A percentile compares a stretch with the other conserved stretches of the same genome.
These are phyloP conservation scores for Coprinellus aureogranulatus DNA, from an alignment of 768 basidiomycete genomes.

Conservation along the genomic window DNA sequence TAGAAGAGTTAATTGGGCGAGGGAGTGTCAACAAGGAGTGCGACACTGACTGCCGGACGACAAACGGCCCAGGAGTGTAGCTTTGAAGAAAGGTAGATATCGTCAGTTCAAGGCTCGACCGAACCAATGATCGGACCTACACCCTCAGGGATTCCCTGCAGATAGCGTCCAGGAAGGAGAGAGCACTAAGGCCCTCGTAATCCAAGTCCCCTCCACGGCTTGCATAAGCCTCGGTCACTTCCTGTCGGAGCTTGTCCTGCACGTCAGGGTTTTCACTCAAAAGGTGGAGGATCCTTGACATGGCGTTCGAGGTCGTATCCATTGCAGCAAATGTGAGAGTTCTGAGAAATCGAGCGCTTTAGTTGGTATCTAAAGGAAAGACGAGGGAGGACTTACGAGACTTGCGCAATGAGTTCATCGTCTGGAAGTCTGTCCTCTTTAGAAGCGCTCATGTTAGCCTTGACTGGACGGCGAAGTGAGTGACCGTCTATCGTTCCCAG, in stretches of 20 bases:
- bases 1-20: too few species aligned
- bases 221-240: slow-evolving; percentile 29
- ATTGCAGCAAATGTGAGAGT: slow-evolving; percentile 24
- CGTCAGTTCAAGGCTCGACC: background rate
- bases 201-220: slow-evolving; percentile 21
- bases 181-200: slow-evolving; percentile 35
- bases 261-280: slow-evolving; percentile 18
- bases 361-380: background rate
- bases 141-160: slow-evolving; percentile 39
- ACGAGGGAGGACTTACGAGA: slow-evolving; percentile 4
- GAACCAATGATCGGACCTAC: slow-evolving; percentile 18
- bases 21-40: background rate
- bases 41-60: slow-evolving; percentile 15
- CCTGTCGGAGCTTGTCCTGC: slow-evolving; percentile 36
- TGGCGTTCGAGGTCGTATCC: slow-evolving; percentile 22
- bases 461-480: slow-evolving; percentile 25
- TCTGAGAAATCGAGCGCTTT: slow-evolving; percentile 7
- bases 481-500: too few species aligned
- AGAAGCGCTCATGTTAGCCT: slow-evolving; percentile 30
- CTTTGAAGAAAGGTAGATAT: background rate
- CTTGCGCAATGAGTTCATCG: slow-evolving; percentile 38
- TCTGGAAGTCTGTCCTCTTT: slow-evolving; percentile 29
- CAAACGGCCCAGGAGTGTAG: slow-evolving; percentile 23
- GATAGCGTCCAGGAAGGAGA: slow-evolving; percentile 41
- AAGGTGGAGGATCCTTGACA: slow-evolving; percentile 16